Percentiles rank a stretch among this genome's conserved stretches.
phyloP scores from a whole-genome alignment of 2,329 filamentous ascomycete genomes.

The Epichloe typhina region DNA sequence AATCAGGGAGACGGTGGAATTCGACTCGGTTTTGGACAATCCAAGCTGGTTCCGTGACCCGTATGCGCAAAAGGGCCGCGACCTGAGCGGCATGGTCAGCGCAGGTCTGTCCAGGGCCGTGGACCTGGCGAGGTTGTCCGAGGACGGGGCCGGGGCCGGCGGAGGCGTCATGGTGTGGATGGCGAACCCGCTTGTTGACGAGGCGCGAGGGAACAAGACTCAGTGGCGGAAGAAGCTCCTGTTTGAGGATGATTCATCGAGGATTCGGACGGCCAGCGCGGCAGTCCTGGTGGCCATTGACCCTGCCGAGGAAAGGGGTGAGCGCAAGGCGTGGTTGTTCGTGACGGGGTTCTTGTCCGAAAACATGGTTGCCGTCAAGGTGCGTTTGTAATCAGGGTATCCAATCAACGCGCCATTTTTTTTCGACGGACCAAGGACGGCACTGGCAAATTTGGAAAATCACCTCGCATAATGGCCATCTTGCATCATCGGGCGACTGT shows the following conservation, averaged over 20 bases:
- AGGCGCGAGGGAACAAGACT: not conserved
- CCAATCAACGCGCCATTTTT: too few species aligned
- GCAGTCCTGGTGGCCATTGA: slow-evolving; percentile 41
- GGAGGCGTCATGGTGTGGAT: slow-evolving; percentile 36
- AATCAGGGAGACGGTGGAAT: slow-evolving; percentile 27
- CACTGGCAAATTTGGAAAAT: too few species aligned
- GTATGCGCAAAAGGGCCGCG: slow-evolving; percentile 26
- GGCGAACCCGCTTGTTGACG: slow-evolving; percentile 5
- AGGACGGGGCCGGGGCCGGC: slow-evolving; percentile 21
- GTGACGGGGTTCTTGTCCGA: slow-evolving; percentile 40
- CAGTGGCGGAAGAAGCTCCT: slow-evolving; percentile 33
- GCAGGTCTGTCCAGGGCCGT: slow-evolving; percentile 31
- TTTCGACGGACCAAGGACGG: too few species aligned
- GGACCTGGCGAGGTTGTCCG: slow-evolving; percentile 20
- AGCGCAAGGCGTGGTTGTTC: slow-evolving; percentile 42
- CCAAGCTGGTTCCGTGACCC: slow-evolving; percentile 44
- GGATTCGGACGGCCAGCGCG: slow-evolving; percentile 34
- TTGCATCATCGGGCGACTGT: too few species aligned
- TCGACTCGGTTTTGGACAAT: slow-evolving; percentile 40
- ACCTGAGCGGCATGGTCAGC: slow-evolving; percentile 41
- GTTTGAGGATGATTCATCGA: slow-evolving; percentile 43
- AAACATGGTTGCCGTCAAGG: slow-evolving; percentile 35
- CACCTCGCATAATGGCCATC: too few species aligned
- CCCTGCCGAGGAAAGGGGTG: slow-evolving; percentile 26
- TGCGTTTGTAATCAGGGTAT: slow-evolving; percentile 34